Evolutionary conservation across 1,284 basidiomycete genomes (phyloP), one percentile per base, ranked within the genome.

Genomic region (Fomitopsis palustris): DNA sequence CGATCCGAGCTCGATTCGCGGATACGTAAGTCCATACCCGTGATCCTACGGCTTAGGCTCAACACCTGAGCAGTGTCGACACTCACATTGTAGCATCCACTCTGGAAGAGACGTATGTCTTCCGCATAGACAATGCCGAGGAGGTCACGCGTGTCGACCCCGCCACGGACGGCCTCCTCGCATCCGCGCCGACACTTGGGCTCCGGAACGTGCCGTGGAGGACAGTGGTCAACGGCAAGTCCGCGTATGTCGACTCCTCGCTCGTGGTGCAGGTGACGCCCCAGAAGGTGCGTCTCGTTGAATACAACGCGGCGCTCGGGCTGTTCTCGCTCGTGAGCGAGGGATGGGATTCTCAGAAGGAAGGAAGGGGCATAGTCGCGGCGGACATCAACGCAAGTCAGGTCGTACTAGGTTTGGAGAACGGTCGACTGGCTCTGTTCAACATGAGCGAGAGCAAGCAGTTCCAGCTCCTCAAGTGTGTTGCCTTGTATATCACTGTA

Each of bases 221-320:
- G 68, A 64, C 62, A 67, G 65, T 38, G 55, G 67, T 42, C 58
- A 69, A 58, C 62, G 57, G 21, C 33, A 64, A 61, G 21, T 75
- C 75, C 0, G 68, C 65, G 4, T 90, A 90, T 59, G 65, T 68
- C 3, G 77, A 85, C 58, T 87, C 84, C 0, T 72, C 78, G 27
- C 71, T 81, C 8, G 77, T 90, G 0, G 80, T 92, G 0, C 94
- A 96, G 70, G 88, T 95, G 10, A 90, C 89, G 0, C 72, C 83
- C 1, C 74, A 72, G 5, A 82, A 79, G 1, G 80, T 88, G 4
- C 68, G 72, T 57, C 67, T 93, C 55, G 71, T 88, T 3, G 78
- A 86, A 62, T 82, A 80, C 64, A 81, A 88, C 57, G 37, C 62
- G 42, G 58, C 68, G 43, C 43, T 76, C 64, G 72, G 64, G 47